Evolutionary conservation across 202 grass and related monocot genomes (phyloP).

Genomic region (Carex arenaria): DNA sequence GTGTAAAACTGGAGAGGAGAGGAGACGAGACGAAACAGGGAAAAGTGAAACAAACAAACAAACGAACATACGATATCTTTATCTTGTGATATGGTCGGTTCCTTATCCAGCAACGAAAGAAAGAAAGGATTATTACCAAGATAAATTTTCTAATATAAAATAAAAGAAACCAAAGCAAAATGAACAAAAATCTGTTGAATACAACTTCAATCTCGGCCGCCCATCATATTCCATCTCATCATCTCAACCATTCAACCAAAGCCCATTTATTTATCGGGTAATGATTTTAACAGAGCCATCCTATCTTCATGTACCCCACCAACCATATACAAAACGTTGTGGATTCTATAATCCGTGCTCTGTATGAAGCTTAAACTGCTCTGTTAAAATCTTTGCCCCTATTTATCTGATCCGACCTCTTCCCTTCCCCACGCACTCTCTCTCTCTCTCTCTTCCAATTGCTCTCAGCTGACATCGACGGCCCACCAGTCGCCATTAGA

Average conservation of each 20-base stretch:
- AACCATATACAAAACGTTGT: too few species aligned
- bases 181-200: neutral
- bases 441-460: conserved; percentile 8
- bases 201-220: neutral
- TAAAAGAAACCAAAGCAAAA: neutral
- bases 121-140: neutral
- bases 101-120: neutral
- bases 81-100: neutral
- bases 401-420: neutral
- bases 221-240: neutral
- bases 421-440: neutral
- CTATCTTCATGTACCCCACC: too few species aligned
- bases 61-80: neutral
- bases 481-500: neutral
- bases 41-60: neutral
- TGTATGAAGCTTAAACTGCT: too few species aligned
- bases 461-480: conserved; percentile 28
- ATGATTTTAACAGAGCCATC: too few species aligned
- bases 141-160: neutral
- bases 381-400: too few species aligned
- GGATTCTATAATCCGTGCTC: too few species aligned
- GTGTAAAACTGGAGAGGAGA: neutral
- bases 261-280: neutral
- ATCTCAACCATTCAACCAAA: neutral
- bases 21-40: neutral